These are phyloP conservation scores for Aegilops sharonensis DNA, from an alignment of 176 grass and related monocot species.

Conservation along the genomic window DNA sequence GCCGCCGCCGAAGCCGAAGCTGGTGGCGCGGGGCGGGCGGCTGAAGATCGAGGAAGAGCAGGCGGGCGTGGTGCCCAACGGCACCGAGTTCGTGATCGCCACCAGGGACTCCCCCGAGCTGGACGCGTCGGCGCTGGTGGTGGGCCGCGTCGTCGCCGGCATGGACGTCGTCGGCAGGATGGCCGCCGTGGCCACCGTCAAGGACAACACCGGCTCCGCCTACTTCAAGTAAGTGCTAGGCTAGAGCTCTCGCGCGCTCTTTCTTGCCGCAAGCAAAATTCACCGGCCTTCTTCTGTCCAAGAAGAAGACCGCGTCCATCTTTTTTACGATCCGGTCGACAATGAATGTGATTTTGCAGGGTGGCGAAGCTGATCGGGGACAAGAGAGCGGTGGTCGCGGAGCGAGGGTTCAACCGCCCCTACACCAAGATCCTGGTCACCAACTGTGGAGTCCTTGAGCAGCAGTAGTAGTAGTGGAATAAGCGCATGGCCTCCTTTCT, in stretches of 20 bases:
- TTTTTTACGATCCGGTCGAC: no score
- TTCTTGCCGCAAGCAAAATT: no score
- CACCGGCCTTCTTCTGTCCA: not conserved
- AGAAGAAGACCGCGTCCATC: not conserved
- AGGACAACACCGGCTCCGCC: constrained; percentile 71
- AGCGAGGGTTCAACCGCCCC: constrained; percentile 82
- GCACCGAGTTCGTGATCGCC: constrained; percentile 78
- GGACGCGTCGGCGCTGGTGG: constrained; percentile 59
- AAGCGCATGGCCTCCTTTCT: not conserved
- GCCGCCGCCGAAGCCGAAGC: constrained; percentile 78
- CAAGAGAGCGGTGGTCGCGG: constrained; percentile 90
- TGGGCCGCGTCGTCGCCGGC: constrained; percentile 71
- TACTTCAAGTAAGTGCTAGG: constrained; percentile 70
- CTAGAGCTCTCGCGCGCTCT: no score
- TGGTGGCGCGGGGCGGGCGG: constrained; percentile 71
- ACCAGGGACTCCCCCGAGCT: constrained; percentile 61
- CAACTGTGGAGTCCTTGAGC: constrained; percentile 51
- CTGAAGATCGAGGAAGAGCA: constrained; percentile 75
- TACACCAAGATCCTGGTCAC: constrained; percentile 81
- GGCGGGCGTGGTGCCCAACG: constrained; percentile 58
- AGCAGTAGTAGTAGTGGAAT: not conserved
- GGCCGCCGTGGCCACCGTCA: constrained; percentile 65
- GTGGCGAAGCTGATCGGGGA: constrained; percentile 96
- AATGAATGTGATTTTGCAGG: constrained; percentile 29
- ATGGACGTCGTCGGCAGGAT: constrained; percentile 91